Evolutionary conservation across 371 early-diverging fungal species (phyloP).

Genomic region (Mortierella sp.): DNA sequence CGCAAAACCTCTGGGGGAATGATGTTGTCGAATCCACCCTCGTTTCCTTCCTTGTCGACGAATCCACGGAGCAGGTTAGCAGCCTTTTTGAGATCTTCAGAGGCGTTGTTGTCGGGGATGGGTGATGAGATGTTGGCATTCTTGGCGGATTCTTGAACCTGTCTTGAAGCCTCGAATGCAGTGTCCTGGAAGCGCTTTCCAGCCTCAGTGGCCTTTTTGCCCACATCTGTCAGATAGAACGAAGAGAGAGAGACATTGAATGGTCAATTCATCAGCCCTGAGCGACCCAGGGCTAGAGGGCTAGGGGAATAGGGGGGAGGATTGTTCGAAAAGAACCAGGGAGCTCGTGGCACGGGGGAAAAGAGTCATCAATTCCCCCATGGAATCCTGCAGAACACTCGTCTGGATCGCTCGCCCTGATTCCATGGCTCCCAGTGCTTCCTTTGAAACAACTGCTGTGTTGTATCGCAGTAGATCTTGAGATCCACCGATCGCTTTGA

Average conservation of each 20-base stretch:
- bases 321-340: too few relatives aligned
- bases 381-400: too few relatives aligned
- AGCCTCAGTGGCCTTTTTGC: slow-evolving; percentile 50
- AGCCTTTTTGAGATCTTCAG: slow-evolving; percentile 52
- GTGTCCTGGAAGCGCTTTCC: slow-evolving; percentile 54
- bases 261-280: too few relatives aligned
- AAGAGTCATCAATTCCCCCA: too few relatives aligned
- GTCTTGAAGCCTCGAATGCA: slow-evolving; percentile 39
- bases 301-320: too few relatives aligned
- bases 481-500: too few relatives aligned
- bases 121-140: slow-evolving; percentile 53
- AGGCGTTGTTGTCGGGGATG: slow-evolving; percentile 32
- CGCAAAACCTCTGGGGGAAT: slow-evolving; percentile 46
- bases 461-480: too few relatives aligned
- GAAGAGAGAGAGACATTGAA: too few relatives aligned
- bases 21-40: slow-evolving; percentile 49
- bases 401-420: too few relatives aligned
- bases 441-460: background rate
- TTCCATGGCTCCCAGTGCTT: too few relatives aligned
- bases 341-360: too few relatives aligned
- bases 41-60: slow-evolving; percentile 52
- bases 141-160: slow-evolving; percentile 51
- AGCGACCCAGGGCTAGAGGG: too few relatives aligned
- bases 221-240: slow-evolving; percentile 26
- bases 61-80: slow-evolving; percentile 46